Base-by-base conservation (phyloP, 176 grass and related monocot species). In the Themeda triandra region DNA sequence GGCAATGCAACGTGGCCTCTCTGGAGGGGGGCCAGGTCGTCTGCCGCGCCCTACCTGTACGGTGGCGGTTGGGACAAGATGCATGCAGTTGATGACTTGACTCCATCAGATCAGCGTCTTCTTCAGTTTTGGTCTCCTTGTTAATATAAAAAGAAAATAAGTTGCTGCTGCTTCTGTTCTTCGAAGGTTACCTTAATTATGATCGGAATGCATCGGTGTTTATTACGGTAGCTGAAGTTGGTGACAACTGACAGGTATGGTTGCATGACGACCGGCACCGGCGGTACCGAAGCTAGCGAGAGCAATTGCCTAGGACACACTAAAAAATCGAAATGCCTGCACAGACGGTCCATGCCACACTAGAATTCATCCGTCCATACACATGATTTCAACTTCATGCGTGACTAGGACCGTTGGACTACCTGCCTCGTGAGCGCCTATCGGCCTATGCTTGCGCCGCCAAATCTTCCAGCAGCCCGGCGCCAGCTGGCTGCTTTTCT, bases 1-100 rank as follows among this genome's bases (percentile, higher is more conserved):
- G 39, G 63, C 63, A 19, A 2, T 17, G 10, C 45, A 32, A 82
- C 79, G 72, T 87, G 86, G 71, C 79, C 71, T 36, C 33, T 54
- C 28, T 69, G 62, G 70, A 69, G 13, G 4, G 35, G 56, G 85
- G 40, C 58, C 48, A 46, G 44, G 44, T 14, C 44, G n/a, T 46
- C 45, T 17, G 45, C 14, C 4, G 2, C 14, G 2, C 14, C 2
- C 10, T 48, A 51, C 4, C 41, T 5, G 44, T 75, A 37, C 44
- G 19, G 17, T 25, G 40, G 17, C 18, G 53, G 53, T 2, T 56
- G 8, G 53, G 53, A n/a, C 53, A 59, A 33, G 33, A 5, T 60
- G 23, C 8, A 58, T 56, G 51, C 5, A 18, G 36, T 39, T 39
- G 6, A 1, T 8, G 37, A 39, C 37, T 39, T 39, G 37, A 39